Percentiles rank a stretch among this genome's conserved stretches.
Evolutionary conservation across 129 eudicot species (phyloP).

Genomic region (Centrapalus pauciflorus): DNA sequence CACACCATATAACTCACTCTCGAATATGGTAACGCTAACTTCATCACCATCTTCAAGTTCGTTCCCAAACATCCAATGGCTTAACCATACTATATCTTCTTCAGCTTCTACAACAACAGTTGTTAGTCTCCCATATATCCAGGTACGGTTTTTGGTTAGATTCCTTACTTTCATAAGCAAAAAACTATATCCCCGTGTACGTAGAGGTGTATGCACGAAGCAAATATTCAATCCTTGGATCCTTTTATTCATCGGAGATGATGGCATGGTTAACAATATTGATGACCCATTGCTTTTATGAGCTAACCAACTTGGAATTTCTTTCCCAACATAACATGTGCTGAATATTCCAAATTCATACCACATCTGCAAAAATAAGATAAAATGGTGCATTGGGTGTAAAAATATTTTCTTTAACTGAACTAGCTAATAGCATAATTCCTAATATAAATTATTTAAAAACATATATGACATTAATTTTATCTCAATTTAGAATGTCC

Average conservation of each 20-base stretch:
- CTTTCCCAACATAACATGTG: no score
- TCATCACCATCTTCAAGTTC: conserved; percentile 18
- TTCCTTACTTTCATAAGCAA: background rate
- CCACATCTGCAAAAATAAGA: no score
- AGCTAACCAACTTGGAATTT: no score
- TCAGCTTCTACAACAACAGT: background rate
- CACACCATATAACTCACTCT: background rate
- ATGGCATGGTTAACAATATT: background rate
- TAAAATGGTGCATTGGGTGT: no score
- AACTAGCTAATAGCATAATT: no score
- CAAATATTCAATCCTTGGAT: background rate
- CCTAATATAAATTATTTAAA: no score
- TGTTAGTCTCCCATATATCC: background rate
- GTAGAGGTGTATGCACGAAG: background rate
- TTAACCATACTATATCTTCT: conserved; percentile 22
- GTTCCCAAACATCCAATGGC: conserved; percentile 24
- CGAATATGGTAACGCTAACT: background rate
- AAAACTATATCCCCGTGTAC: background rate
- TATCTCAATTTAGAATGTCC: no score
- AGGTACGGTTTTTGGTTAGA: background rate
- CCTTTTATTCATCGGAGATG: background rate
- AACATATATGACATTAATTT: no score
- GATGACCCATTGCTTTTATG: no score
- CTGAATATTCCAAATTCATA: no score
- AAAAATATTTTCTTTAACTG: no score